phyloP scores from a whole-genome alignment of 2,329 filamentous ascomycete genomes.

The Dendryphion nanum region DNA sequence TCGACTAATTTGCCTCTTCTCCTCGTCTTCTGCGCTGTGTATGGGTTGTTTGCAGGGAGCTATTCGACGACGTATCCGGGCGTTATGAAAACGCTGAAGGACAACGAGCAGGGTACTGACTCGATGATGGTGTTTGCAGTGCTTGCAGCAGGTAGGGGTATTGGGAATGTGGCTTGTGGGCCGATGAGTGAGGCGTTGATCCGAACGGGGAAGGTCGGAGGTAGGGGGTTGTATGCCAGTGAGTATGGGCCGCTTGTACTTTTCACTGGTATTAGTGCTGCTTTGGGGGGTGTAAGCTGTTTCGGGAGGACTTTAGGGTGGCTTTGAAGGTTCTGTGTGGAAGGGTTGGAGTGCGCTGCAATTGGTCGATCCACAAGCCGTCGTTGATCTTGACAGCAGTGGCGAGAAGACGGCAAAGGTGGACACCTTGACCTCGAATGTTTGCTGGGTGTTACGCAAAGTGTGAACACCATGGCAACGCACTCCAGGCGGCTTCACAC shows the following conservation, averaged over 20 bases:
- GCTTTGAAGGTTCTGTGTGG: too few relatives aligned
- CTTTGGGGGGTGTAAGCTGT: conserved; percentile 24
- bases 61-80: conserved; percentile 26
- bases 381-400: conserved; percentile 20
- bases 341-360: conserved; percentile 15
- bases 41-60: conserved; percentile 35
- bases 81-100: conserved; percentile 22
- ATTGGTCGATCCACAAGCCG: conserved; percentile 18
- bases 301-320: conserved; percentile 16
- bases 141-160: conserved; percentile 48
- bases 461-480: too few relatives aligned
- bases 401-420: conserved; percentile 41
- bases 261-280: conserved; percentile 43
- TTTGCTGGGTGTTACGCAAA: conserved; percentile 3
- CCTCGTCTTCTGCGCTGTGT: conserved; percentile 29
- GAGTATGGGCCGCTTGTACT: conserved; percentile 43
- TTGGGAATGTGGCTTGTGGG: conserved; percentile 51
- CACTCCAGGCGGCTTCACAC: too few relatives aligned
- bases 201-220: conserved; percentile 12
- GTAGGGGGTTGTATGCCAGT: conserved; percentile 37
- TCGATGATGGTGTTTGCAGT: conserved; percentile 47
- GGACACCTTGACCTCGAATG: conserved; percentile 40
- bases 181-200: conserved; percentile 50
- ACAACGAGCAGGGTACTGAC: conserved; percentile 30
- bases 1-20: conserved; percentile 38